Percentiles rank a stretch among this genome's conserved stretches.
These are phyloP conservation scores for Acanthamoeba triangularis DNA, from an alignment of 208 protist species.

Conservation along the genomic window DNA sequence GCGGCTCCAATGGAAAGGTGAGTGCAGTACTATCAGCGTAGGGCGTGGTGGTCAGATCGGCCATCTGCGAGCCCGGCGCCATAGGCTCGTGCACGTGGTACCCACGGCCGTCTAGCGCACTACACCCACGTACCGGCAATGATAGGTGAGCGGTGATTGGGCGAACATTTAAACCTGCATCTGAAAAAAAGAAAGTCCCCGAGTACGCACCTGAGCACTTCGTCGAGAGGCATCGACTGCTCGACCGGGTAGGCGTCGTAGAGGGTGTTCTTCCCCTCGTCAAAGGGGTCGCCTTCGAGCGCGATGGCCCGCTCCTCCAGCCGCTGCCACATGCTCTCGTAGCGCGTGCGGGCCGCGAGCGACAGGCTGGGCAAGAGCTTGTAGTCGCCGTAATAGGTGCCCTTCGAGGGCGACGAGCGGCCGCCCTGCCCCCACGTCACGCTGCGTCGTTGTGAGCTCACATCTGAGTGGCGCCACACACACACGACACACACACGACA, in stretches of 20 bases:
- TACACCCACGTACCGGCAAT: background rate
- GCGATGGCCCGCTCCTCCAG: background rate
- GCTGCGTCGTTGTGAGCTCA: background rate
- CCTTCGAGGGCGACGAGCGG: background rate
- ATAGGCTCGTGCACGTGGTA: background rate
- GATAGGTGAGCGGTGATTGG: background rate
- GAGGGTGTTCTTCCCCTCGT: background rate
- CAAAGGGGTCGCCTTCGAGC: background rate
- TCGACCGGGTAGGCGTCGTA: background rate
- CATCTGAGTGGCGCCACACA: background rate
- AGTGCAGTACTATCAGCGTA: background rate
- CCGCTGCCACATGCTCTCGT: background rate
- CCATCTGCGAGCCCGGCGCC: background rate
- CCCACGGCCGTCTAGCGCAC: background rate
- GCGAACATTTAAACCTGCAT: background rate
- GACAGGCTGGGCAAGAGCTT: background rate
- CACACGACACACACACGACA: background rate
- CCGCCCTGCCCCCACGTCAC: background rate
- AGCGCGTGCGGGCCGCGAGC: background rate
- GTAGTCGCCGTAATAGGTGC: no score
- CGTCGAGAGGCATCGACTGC: background rate
- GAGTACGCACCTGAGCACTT: background rate
- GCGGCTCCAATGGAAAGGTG: no score
- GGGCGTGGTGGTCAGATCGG: background rate
- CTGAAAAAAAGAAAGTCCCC: background rate